phyloP scores from a whole-genome alignment of 768 basidiomycete genomes.

The Phylloporus arenicola region DNA sequence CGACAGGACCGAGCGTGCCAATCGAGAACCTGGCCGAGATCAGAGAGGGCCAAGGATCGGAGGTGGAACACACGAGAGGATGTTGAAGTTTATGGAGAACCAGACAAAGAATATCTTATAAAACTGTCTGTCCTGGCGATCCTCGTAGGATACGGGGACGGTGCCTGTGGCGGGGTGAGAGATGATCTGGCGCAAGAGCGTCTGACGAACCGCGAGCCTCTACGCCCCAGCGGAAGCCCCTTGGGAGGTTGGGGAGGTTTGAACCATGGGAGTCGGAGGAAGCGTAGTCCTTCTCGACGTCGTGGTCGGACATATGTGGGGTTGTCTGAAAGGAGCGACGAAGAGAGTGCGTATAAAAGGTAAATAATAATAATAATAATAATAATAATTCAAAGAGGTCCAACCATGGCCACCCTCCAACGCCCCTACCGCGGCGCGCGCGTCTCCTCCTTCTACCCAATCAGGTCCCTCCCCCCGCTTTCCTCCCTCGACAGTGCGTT shows the following conservation, averaged over 20 bases:
- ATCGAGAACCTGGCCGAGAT: conserved; percentile 50
- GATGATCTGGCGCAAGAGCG: not conserved
- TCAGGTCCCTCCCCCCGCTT: conserved; percentile 64
- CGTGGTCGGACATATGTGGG: conserved; percentile 27
- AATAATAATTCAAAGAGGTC: not conserved
- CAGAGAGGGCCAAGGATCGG: not conserved
- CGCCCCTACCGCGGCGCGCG: conserved; percentile 73
- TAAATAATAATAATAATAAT: not conserved
- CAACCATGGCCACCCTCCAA: conserved; percentile 33
- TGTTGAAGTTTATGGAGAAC: conserved; percentile 68
- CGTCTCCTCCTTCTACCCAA: conserved; percentile 74
- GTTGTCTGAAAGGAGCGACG: conserved; percentile 1
- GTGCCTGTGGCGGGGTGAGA: conserved; percentile 35
- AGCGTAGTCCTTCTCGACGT: conserved; percentile 27
- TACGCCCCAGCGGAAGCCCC: conserved; percentile 29
- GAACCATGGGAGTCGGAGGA: conserved; percentile 14
- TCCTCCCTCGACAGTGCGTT: conserved; percentile 85
- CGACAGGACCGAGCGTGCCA: conserved; percentile 61
- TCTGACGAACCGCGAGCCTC: conserved; percentile 24
- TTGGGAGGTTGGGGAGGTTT: conserved; percentile 1
- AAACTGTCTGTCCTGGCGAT: conserved; percentile 52
- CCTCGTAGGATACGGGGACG: conserved; percentile 44
- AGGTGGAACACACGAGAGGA: conserved; percentile 40
- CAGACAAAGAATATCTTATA: conserved; percentile 68
- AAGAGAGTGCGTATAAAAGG: not conserved